phyloP scores from a whole-genome alignment of 495 filamentous ascomycete genomes.

The Eremomyces bilateralis region DNA sequence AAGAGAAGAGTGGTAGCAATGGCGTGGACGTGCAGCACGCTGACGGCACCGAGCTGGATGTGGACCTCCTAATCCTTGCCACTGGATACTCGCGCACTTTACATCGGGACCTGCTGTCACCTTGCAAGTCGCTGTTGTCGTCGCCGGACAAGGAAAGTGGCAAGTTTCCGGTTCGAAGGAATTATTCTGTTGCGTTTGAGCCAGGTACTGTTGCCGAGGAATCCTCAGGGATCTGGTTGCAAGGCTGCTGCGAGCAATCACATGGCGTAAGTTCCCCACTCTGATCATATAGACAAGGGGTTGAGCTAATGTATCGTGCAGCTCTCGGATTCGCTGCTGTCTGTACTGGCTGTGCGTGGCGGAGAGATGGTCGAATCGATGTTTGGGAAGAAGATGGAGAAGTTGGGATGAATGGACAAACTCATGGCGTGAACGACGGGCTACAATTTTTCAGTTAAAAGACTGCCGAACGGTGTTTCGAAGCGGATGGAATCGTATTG shows the following conservation, averaged over 20 bases:
- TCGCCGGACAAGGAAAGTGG: constrained; percentile 19
- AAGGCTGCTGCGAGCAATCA: constrained; percentile 81
- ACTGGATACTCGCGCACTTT: constrained; percentile 68
- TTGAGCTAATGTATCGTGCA: not conserved
- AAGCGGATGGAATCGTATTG: too few relatives aligned
- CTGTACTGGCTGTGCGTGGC: not conserved
- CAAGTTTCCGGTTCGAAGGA: constrained; percentile 26
- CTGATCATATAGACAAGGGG: constrained; percentile 1
- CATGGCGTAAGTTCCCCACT: constrained; percentile 47
- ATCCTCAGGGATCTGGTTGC: constrained; percentile 64
- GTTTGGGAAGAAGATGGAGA: not conserved
- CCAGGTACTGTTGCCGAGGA: constrained; percentile 40
- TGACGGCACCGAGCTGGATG: constrained; percentile 37
- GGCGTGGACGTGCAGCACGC: too few relatives aligned
- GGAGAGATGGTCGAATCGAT: constrained; percentile 1
- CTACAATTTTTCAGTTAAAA: too few relatives aligned
- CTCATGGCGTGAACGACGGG: too few relatives aligned
- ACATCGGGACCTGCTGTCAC: constrained; percentile 55
- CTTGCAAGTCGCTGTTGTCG: constrained; percentile 38
- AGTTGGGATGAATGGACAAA: too few relatives aligned
- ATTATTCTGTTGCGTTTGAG: constrained; percentile 56
- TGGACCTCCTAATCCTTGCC: constrained; percentile 64
- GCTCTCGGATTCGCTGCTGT: not conserved
- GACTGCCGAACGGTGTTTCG: too few relatives aligned
- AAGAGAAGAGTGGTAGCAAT: too few relatives aligned